Conservation (phyloP, 2,329 filamentous ascomycete genomes). For the Ophioceras dolichostomum region DNA sequence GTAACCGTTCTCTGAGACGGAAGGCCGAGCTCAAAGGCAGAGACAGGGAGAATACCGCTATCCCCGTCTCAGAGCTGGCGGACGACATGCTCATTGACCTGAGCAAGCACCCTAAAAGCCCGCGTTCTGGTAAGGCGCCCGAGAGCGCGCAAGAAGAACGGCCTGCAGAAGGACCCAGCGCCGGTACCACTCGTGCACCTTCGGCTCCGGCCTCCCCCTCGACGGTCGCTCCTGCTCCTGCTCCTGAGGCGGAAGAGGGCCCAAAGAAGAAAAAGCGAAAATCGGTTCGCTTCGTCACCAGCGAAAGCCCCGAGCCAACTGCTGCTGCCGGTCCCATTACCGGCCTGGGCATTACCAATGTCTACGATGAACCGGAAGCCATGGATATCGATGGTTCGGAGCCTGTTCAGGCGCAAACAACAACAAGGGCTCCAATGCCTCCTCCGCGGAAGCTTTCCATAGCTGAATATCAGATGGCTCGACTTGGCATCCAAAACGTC, state of each 20-base stretch:
- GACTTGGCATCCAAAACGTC: background rate
- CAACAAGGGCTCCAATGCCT: too few relatives aligned
- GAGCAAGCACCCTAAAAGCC: too few relatives aligned
- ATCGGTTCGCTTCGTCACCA: constrained; percentile 22
- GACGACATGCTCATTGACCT: background rate
- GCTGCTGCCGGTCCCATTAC: background rate
- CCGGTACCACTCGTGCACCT: background rate
- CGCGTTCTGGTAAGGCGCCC: too few relatives aligned
- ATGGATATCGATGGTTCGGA: background rate
- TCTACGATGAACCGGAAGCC: background rate
- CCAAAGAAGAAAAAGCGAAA: constrained; percentile 21
- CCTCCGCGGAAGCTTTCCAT: constrained; percentile 2
- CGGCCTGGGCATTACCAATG: background rate
- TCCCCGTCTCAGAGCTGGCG: background rate
- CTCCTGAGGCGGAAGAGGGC: too few relatives aligned
- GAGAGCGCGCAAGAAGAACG: too few relatives aligned
- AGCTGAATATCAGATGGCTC: background rate
- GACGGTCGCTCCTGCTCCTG: too few relatives aligned
- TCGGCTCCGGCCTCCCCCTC: too few relatives aligned
- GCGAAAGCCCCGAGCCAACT: constrained; percentile 3
- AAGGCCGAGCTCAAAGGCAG: background rate
- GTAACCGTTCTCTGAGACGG: background rate
- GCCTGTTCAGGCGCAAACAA: too few relatives aligned
- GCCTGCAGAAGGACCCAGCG: background rate
- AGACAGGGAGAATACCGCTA: constrained; percentile 1